Evolutionary conservation across 169 alveolate species (phyloP), one percentile per base, ranked within the genome.

Genomic region (Plasmodium reichenowi): DNA sequence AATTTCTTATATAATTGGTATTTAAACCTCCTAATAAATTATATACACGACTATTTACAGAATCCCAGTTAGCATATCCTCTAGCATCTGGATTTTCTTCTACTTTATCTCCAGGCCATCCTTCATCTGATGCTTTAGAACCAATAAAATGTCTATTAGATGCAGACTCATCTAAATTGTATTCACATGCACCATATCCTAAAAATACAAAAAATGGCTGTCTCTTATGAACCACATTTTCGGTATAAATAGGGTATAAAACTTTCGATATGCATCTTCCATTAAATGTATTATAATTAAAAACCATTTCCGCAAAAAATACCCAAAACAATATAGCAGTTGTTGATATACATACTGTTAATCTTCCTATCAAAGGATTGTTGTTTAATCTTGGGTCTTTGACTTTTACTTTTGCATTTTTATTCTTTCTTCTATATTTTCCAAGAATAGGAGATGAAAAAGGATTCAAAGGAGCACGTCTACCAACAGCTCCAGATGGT

Each of bases 151-250:
- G 94, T 12, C 95, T 63, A 47, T 78, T 90, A 0, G 68, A 52
- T 8, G 95, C 95, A 47, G 76, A 29, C 2, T 90, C 67, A 3
- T 89, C 88, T 63, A 94, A 74, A 73, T 95, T 95, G 74, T 93
- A 78, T 73, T 95, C 96, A 88, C 97, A 95, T 26, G 97, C 96
- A 15, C 97, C 97, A 72, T 95, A 94, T 12, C 96, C 96, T 17
- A 93, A 73, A 15, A 90, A 93, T 2, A 95, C 94, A 29, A 88
- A 74, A 63, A 72, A 89, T 0, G 96, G 96, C 24, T 88, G 88
- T 8, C 87, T 72, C 24, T 78, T 88, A 32, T 32, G 12, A 8
- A 20, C 15, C 20, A 72, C 56, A 2, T 43, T 32, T 56, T 72
- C 71, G 8, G 94, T 93, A 60, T 60, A 86, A n/a, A 71, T 70